Evolutionary conservation across 2,329 filamentous ascomycete genomes (phyloP), one percentile per base, ranked within the genome.

Genomic region (Akanthomyces uredinophilus): DNA sequence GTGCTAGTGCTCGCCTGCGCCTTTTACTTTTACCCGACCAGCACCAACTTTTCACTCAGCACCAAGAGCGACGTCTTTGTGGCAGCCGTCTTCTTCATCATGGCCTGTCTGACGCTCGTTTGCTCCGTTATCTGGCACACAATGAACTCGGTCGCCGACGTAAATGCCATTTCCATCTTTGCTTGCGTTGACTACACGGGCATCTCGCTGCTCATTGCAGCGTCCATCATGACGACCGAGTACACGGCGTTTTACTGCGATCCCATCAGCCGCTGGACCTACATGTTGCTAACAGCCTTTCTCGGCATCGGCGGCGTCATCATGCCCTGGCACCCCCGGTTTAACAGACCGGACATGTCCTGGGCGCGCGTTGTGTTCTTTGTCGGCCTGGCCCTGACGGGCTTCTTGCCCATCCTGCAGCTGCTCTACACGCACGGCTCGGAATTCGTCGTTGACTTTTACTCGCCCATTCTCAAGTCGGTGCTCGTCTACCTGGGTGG

Each of bases 201-300:
- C 61, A 99, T 99, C 68, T 96, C 93, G 1, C 81, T 99, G 56
- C 84, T 99, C 29, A 95, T 99, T 58, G 92, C 95, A 2, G 92
- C 95, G 11, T 96, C 91, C 62, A 99, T 99, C 78, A 92, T 98
- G 84, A 97, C 95, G 2, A 96, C 92, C 41, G 95, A 99, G 74
- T 99, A 98, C 78, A 97, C 95, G 0, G 95, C 94, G 27, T 99
- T 99, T 76, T 99, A 99, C 79, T 97, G 95, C 78, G 95, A 99
- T 70, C 93, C 95, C 3, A 70, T 90, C 52, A 93, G 90, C 68
- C 89, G 93, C 61, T 95, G 89, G 84, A 81, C 85, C 14, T 99
- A 98, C 77, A 95, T 99, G 80, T 75, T 83, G 47, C 80, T 90
- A 55, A 98, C 95, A 2, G 88, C 90, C 62, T 73, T 88, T 16